Base-by-base conservation (phyloP, 177 flowering plant species). In the Telopea speciosissima region DNA sequence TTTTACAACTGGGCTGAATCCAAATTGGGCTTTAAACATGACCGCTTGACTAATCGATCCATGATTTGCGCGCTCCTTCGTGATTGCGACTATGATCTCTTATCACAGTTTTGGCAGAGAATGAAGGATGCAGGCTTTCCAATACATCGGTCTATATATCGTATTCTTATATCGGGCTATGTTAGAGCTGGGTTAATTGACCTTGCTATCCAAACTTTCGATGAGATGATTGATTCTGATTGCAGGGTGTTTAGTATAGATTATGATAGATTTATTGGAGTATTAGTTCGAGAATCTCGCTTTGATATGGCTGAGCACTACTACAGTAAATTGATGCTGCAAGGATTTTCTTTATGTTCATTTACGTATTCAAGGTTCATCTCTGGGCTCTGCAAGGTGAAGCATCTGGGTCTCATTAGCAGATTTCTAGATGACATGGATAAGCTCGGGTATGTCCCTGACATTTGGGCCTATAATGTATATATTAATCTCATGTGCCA, bases 351-450 rank as follows among this genome's bases (percentile, higher is more conserved):
- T 58, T 73, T 96, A 71, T 79, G 63, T 75, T 77, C 93, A 7
- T 89, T 91, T 70, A 96, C 97, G 0, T 96, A 88, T 79, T 96
- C 99, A 2, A 82, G 95, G 71, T 88, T 90, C 77, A 86, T 96
- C 61, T 85, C 86, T 60, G 89, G 85, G 33, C 79, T 96, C 71
- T 96, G 95, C 78, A 28, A 81, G 67, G 83, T 86, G 64, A 88
- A 83, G 72, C 78, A 88, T 68, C 76, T 93, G 72, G 65, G 59
- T 49, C 79, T 86, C 12, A 75, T 90, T 72, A 80, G 82, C 23
- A 79, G 70, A 33, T 84, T 96, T 66, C 65, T 91, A 8, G 61
- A 65, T 1, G 96, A 93, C 76, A 96, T 91, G 93, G 83, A 85
- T 65, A 80, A 71, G 69, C 79, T 89, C 10, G 85, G 88, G 3